Percentiles rank a stretch among this genome's conserved stretches.
phyloP scores from a whole-genome alignment of 257 asterid genomes.

The Solanum corneliomulleri region DNA sequence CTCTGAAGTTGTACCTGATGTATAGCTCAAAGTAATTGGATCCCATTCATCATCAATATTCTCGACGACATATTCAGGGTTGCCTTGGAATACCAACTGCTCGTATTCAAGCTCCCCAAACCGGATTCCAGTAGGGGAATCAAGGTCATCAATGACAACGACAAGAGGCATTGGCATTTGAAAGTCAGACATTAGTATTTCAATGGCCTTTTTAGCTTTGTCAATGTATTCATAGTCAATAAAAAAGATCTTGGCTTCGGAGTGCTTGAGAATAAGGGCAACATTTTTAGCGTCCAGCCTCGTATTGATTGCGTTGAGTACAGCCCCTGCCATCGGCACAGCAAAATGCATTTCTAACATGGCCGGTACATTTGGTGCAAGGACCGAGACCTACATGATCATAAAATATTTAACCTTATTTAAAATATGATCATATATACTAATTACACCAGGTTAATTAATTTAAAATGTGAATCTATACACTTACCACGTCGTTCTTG shows the following conservation, averaged over 20 bases:
- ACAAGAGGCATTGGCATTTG: slow-evolving; percentile 29
- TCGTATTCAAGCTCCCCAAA: slow-evolving; percentile 64
- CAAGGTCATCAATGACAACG: slow-evolving; percentile 56
- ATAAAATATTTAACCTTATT: not conserved
- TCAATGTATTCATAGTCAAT: slow-evolving; percentile 48
- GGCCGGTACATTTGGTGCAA: slow-evolving; percentile 88
- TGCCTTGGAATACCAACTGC: slow-evolving; percentile 28
- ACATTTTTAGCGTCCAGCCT: slow-evolving; percentile 54
- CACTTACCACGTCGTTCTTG: slow-evolving; percentile 60
- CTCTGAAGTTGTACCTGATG: slow-evolving; percentile 85
- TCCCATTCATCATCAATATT: slow-evolving; percentile 70
- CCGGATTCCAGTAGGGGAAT: slow-evolving; percentile 36
- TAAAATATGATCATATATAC: not conserved
- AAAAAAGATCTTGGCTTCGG: slow-evolving; percentile 62
- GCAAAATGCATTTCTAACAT: slow-evolving; percentile 84
- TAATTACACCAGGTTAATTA: no score
- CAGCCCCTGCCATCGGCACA: slow-evolving; percentile 97
- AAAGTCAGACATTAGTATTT: slow-evolving; percentile 12
- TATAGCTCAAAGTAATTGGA: slow-evolving; percentile 68
- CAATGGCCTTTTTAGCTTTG: slow-evolving; percentile 40
- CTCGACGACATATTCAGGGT: slow-evolving; percentile 22
- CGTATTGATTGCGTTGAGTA: slow-evolving; percentile 66
- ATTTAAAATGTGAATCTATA: no score
- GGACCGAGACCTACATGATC: slow-evolving; percentile 49
- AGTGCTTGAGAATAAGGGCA: slow-evolving; percentile 58